Evolutionary conservation across 192 early-diverging fungal genomes (phyloP).

Genomic region (Backusella tuberculispora): DNA sequence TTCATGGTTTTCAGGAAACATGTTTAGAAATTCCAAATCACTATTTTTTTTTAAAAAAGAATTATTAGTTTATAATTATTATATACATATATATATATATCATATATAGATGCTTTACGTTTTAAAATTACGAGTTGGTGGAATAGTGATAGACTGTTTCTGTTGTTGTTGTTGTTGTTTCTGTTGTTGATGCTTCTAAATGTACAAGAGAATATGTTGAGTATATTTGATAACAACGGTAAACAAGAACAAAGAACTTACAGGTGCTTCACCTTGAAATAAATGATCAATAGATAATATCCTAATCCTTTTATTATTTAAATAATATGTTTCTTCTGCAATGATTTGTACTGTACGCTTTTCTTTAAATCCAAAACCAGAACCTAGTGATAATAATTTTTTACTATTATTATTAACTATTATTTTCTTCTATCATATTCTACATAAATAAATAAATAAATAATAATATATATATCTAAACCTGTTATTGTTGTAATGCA

Average conservation of each 20-base stretch:
- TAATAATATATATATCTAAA: constrained; percentile 23
- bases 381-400: background rate
- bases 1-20: constrained; percentile 44
- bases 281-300: constrained; percentile 51
- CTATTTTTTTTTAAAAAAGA: constrained; percentile 25
- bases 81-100: constrained; percentile 14
- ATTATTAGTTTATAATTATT: background rate
- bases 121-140: constrained; percentile 25
- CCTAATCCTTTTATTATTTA: constrained; percentile 46
- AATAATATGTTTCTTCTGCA: constrained; percentile 55
- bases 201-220: too few relatives aligned
- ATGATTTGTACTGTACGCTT: constrained; percentile 48
- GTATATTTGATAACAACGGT: too few relatives aligned
- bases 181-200: too few relatives aligned
- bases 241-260: background rate
- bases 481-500: constrained; percentile 51
- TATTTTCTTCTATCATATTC: background rate
- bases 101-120: constrained; percentile 35
- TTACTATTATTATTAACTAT: background rate
- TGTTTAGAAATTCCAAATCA: constrained; percentile 51
- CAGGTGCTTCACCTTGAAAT: constrained; percentile 51
- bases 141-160: constrained; percentile 23
- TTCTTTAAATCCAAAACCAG: constrained; percentile 43
- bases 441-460: background rate
- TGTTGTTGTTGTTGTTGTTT: too few relatives aligned